Percentiles rank a stretch among this genome's conserved stretches.
These are phyloP conservation scores for Ogataea paraovalis DNA, from an alignment of 805 yeast genomes.

Conservation along the genomic window DNA sequence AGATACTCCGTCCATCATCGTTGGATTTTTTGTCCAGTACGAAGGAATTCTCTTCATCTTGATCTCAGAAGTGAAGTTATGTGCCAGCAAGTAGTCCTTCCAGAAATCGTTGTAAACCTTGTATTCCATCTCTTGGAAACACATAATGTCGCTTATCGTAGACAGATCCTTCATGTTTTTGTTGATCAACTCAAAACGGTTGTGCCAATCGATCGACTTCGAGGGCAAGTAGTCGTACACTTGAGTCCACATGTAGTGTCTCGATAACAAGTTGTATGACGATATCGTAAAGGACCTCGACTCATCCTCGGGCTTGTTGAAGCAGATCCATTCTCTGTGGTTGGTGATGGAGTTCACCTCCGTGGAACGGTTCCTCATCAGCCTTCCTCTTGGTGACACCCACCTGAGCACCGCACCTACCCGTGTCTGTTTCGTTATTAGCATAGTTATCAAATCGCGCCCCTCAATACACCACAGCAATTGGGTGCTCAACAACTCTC, in stretches of 20 bases:
- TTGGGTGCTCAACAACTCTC: no score
- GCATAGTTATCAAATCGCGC: not conserved
- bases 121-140: conserved; percentile 38
- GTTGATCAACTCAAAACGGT: conserved; percentile 42
- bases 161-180: conserved; percentile 33
- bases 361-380: conserved; percentile 4
- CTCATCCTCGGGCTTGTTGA: conserved; percentile 3
- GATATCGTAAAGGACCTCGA: conserved; percentile 26
- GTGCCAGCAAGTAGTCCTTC: conserved; percentile 16
- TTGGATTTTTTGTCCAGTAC: conserved; percentile 46
- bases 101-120: conserved; percentile 26
- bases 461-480: no score
- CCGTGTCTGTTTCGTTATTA: not conserved
- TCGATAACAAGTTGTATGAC: conserved; percentile 32
- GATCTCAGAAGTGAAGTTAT: conserved; percentile 44
- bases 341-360: conserved; percentile 17
- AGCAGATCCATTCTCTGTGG: conserved; percentile 18
- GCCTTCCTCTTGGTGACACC: not conserved
- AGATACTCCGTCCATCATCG: conserved; percentile 58
- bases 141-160: conserved; percentile 49
- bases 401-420: not conserved
- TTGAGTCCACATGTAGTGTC: conserved; percentile 56
- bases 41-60: conserved; percentile 47
- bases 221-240: conserved; percentile 50
- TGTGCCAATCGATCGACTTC: conserved; percentile 44